Evolutionary conservation across 2,329 filamentous ascomycete species (phyloP).

Genomic region (Fusarium sp.): DNA sequence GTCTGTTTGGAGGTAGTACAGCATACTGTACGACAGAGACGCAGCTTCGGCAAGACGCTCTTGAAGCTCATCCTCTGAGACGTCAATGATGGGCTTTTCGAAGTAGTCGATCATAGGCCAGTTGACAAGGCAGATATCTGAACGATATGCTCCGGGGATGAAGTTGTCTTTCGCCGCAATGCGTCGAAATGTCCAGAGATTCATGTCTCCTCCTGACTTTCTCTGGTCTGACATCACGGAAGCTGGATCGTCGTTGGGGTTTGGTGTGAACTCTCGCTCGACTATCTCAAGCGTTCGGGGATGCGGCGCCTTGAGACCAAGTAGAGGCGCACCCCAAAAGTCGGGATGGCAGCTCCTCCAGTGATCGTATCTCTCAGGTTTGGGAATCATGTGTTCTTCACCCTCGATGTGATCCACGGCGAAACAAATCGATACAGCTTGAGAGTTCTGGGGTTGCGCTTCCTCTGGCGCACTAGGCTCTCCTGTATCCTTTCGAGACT

Average conservation of each 20-base stretch:
- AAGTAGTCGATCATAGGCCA: slow-evolving; percentile 46
- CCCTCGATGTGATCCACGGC: slow-evolving; percentile 43
- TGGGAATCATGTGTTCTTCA: slow-evolving; percentile 38
- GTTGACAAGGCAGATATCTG: slow-evolving; percentile 43
- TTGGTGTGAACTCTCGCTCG: slow-evolving; percentile 41
- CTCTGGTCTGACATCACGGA: slow-evolving; percentile 38
- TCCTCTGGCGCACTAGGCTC: slow-evolving; percentile 40
- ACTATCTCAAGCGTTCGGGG: slow-evolving; percentile 42
- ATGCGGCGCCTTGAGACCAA: slow-evolving; percentile 39
- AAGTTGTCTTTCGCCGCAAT: slow-evolving; percentile 41
- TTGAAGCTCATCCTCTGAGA: slow-evolving; percentile 29
- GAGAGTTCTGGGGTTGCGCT: slow-evolving; percentile 41
- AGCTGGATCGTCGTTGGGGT: slow-evolving; percentile 40
- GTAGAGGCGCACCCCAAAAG: slow-evolving; percentile 41
- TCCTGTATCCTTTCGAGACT: slow-evolving; percentile 37
- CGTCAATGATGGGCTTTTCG: slow-evolving; percentile 42
- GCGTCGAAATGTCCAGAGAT: slow-evolving; percentile 43
- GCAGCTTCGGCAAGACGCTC: slow-evolving; percentile 27
- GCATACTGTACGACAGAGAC: slow-evolving; percentile 41
- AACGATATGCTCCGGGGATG: slow-evolving; percentile 30
- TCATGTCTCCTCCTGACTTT: slow-evolving; percentile 41
- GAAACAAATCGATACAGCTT: slow-evolving; percentile 44
- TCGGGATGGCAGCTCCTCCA: slow-evolving; percentile 38
- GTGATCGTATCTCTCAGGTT: slow-evolving; percentile 35
- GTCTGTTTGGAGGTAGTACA: slow-evolving; percentile 42